Evolutionary conservation across 148 eudicot genomes (phyloP), one percentile per base, ranked within the genome.

Genomic region (Arbutus unedo): DNA sequence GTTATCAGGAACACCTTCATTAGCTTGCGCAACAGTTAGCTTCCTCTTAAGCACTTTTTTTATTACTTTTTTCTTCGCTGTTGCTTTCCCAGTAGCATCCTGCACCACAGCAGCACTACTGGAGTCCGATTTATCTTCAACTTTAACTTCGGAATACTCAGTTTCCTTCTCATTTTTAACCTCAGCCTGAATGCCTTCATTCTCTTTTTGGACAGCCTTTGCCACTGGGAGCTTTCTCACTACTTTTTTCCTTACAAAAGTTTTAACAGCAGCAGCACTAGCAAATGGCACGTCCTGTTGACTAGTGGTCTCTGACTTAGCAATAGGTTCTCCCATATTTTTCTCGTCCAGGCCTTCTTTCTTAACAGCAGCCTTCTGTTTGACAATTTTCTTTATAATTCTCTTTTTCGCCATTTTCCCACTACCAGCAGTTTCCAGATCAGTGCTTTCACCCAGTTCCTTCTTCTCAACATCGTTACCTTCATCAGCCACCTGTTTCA

Each of bases 1-100:
- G 74, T 43, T 66, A 8, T 88, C 87, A 74, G 84, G 55, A 41
- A 82, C 84, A 83, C 75, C 93, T 81, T 72, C 85, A 72, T 82
- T 90, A 67, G 88, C 84, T 79, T 76, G 90, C 50, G 62, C 87
- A 79, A 75, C 67, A 82, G 86, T 50, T 38, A 70, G 84, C 85
- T 92, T 94, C 78, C 79, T 89, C 76, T 92, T 96, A 44, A 90
- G 87, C 25, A 94, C 98, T 85, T 91, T 91, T 89, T 83, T 96
- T 16, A 96, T 87, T 66, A 96, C 85, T 89, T 92, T 96, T 80
- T 90, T 94, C 85, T 94, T 96, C 44, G 89, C 86, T 43, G 86
- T 85, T 79, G 85, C 87, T 81, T 93, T 96, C 4, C 81, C 85
- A 66, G 86, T 81, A 67, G 85, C 87, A 64, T 81, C 93, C 77